Percentiles rank a stretch among this genome's conserved stretches.
phyloP scores from a whole-genome alignment of 805 yeast genomes.

The Pichia paraexigua region DNA sequence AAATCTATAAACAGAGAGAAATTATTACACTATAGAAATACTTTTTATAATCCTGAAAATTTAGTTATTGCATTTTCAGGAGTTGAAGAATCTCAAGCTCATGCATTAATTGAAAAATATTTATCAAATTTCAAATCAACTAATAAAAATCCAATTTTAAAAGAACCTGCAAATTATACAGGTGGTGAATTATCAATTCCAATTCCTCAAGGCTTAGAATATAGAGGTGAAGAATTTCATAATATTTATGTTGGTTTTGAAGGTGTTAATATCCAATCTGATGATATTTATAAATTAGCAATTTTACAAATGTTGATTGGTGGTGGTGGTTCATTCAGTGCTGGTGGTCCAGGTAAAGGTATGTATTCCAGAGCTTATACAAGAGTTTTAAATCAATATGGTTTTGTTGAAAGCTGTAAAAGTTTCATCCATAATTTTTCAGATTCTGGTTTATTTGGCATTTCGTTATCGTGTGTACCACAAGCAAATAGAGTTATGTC shows the following conservation, averaged over 20 bases:
- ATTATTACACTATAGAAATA: constrained; percentile 49
- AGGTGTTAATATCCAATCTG: constrained; percentile 73
- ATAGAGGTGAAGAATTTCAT: constrained; percentile 63
- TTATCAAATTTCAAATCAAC: constrained; percentile 53
- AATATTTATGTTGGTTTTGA: constrained; percentile 86
- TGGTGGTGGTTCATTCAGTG: constrained; percentile 95
- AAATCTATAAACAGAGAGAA: constrained; percentile 44
- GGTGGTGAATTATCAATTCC: constrained; percentile 54
- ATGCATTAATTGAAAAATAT: constrained; percentile 50
- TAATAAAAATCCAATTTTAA: constrained; percentile 17
- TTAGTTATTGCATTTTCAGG: constrained; percentile 86
- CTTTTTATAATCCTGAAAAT: constrained; percentile 70
- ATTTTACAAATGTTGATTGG: constrained; percentile 85
- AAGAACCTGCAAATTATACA: constrained; percentile 42
- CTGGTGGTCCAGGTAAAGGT: constrained; percentile 99
- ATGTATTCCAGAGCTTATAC: constrained; percentile 94
- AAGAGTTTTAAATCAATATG: constrained; percentile 82
- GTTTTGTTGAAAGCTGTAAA: constrained; percentile 81
- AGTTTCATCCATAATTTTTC: constrained; percentile 86
- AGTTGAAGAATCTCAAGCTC: constrained; percentile 60
- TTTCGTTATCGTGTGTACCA: constrained; percentile 77
- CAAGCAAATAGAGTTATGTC: constrained; percentile 79
- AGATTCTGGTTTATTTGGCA: constrained; percentile 87
- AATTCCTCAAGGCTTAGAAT: constrained; percentile 48
- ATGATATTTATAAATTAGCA: constrained; percentile 86